Conservation (phyloP, 2,329 filamentous ascomycete species). For the Sarocladium strictum region DNA sequence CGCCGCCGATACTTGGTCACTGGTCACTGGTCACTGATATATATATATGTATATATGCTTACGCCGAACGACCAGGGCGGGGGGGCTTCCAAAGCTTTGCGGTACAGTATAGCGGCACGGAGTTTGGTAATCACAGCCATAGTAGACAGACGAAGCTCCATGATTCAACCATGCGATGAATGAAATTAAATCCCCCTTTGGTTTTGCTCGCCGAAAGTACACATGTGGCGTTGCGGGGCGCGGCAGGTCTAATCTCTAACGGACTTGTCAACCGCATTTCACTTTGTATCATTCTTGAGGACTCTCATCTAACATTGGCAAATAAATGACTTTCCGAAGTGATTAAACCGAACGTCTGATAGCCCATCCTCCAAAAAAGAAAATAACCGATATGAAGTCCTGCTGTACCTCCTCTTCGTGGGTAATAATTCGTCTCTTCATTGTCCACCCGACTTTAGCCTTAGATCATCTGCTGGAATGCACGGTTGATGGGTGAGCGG, state of each 20-base stretch:
- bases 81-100: background rate
- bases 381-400: background rate
- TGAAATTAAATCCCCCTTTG: too few relatives aligned
- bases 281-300: background rate
- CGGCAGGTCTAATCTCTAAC: background rate
- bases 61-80: too few relatives aligned
- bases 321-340: background rate
- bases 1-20: too few relatives aligned
- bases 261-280: background rate
- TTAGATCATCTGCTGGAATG: conserved; percentile 96
- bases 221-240: too few relatives aligned
- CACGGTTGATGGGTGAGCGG: conserved; percentile 92
- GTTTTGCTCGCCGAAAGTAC: too few relatives aligned
- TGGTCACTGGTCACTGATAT: background rate
- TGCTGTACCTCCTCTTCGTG: background rate
- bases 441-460: background rate
- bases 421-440: too few relatives aligned
- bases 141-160: background rate
- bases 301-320: background rate
- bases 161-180: too few relatives aligned
- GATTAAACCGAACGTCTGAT: background rate
- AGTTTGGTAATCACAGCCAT: background rate
- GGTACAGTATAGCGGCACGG: background rate
- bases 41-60: background rate
- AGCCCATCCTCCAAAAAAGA: background rate